Conservation (phyloP, 768 basidiomycete genomes). For the Tylopilus plumbeoviolaceoides region DNA sequence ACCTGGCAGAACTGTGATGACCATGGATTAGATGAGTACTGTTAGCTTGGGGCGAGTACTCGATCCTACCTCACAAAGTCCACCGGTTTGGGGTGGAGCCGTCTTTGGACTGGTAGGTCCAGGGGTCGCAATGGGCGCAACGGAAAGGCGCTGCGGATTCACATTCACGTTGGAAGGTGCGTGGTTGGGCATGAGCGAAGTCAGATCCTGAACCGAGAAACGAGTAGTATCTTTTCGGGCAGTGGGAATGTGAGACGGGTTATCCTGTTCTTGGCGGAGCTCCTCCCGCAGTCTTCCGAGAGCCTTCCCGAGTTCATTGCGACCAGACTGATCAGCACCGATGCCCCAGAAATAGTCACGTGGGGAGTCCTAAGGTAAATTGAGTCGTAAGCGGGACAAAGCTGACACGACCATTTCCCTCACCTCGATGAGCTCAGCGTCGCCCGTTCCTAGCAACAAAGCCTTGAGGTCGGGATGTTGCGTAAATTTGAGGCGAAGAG, state of each 20-base stretch:
- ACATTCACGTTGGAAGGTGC: not conserved
- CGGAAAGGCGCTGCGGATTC: constrained; percentile 6
- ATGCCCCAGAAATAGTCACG: constrained; percentile 79
- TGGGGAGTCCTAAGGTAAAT: constrained; percentile 53
- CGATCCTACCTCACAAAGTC: constrained; percentile 30
- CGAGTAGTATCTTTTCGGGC: constrained; percentile 27
- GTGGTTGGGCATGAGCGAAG: constrained; percentile 17
- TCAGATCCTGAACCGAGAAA: constrained; percentile 31
- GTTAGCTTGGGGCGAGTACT: not conserved
- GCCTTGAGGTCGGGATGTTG: constrained; percentile 60
- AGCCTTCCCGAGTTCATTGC: constrained; percentile 72
- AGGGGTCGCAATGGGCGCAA: not conserved
- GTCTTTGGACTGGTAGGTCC: not conserved
- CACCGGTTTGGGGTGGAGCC: not conserved
- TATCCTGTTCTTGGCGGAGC: constrained; percentile 37
- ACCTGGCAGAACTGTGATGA: constrained; percentile 46
- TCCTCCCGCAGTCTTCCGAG: constrained; percentile 57
- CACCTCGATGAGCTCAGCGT: constrained; percentile 68
- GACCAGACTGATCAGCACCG: constrained; percentile 59
- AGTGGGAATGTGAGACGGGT: constrained; percentile 26
- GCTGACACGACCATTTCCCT: not conserved
- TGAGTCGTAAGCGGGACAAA: constrained; percentile 1
- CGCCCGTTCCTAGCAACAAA: constrained; percentile 60
- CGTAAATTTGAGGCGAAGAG: constrained; percentile 64
- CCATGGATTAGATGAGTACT: constrained; percentile 6